Base-by-base conservation (phyloP, 192 early-diverging fungal species). In the Backusella westeae region DNA sequence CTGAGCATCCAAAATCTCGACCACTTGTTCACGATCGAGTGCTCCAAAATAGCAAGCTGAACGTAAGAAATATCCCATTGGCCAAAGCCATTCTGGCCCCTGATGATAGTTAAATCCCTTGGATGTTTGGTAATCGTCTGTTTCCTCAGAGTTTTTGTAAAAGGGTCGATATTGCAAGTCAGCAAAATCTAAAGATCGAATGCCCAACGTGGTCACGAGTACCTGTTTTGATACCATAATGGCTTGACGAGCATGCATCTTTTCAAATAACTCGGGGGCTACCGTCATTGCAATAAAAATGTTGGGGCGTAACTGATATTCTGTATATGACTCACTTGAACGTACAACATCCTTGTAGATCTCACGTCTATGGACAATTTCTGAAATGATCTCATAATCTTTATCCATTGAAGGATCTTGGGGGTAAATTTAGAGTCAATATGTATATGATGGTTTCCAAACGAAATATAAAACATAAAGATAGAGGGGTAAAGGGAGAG, bases 61-160 rank as follows among this genome's bases (percentile, higher is more conserved):
- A 6, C 91, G 90, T 70, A 99, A 85, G 77, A 94, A 99, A 86
- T 91, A 96, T 2, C 94, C 96, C 0, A 91, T 91, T n/a, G 87
- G 85, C 96, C 96, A 99, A 15, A 99, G 83, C 98, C 98, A 99
- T 91, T 99, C 98, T 12, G 78, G 78, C n/a, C 97, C 98, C 80
- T 98, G 94, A 75, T 99, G 97, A 78, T 99, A 99, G 78, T 98
- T 99, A 83, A 93, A 92, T 19, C 97, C 98, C 73, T 99, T 97
- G 4, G 97, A 96, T 3, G 97, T 88, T 9, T 89, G 84, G 9
- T 90, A 82, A 76, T 99, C 97, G 44, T 81, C 78, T 17, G 92
- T 91, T 75, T 99, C 95, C 78, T 99, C 93, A 42, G 85, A 83
- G 78, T 99, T 99, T 81, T 97, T 91, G 82, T 99, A 99, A 69